Percentiles rank a stretch among this genome's conserved stretches.
These are phyloP conservation scores for Crucibulum laeve DNA, from an alignment of 768 basidiomycete species.

Conservation along the genomic window DNA sequence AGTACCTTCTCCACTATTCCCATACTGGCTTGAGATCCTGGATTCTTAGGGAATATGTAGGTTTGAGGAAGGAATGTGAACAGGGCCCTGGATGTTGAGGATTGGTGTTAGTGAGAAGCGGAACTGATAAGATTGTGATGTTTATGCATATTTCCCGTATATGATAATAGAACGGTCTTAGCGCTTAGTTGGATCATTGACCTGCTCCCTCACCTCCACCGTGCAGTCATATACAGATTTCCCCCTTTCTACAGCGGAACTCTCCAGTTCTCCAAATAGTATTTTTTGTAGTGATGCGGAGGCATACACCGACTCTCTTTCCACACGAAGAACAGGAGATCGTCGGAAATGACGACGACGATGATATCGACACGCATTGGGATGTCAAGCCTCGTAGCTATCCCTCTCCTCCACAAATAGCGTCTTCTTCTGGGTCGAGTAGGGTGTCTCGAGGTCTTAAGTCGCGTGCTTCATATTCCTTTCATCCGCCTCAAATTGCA, in stretches of 20 bases:
- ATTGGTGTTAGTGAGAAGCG: too few relatives aligned
- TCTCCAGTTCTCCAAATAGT: conserved; percentile 12
- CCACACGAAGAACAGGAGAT: conserved; percentile 46
- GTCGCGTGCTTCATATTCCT: conserved; percentile 20
- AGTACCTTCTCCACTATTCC: conserved; percentile 87
- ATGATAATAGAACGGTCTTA: too few relatives aligned
- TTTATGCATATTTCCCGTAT: too few relatives aligned
- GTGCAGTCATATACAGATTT: too few relatives aligned
- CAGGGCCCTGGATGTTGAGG: conserved; percentile 6
- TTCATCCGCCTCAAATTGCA: conserved; percentile 14
- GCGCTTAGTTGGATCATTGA: too few relatives aligned
- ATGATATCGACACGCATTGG: conserved; percentile 30
- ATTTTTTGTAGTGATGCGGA: conserved; percentile 29
- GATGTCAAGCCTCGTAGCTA: conserved; percentile 25
- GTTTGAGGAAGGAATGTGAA: neutral
- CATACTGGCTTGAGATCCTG: conserved; percentile 40
- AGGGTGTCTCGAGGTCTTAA: conserved; percentile 22
- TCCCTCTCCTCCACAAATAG: conserved; percentile 28
- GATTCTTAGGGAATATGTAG: neutral
- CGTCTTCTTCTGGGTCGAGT: conserved; percentile 22
- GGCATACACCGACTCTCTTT: conserved; percentile 68
- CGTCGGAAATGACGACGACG: conserved; percentile 38
- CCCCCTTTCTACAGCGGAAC: conserved; percentile 4
- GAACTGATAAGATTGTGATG: too few relatives aligned
- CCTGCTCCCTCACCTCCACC: too few relatives aligned